Conservation (phyloP, 805 yeast species). For the Candida schatavii region DNA sequence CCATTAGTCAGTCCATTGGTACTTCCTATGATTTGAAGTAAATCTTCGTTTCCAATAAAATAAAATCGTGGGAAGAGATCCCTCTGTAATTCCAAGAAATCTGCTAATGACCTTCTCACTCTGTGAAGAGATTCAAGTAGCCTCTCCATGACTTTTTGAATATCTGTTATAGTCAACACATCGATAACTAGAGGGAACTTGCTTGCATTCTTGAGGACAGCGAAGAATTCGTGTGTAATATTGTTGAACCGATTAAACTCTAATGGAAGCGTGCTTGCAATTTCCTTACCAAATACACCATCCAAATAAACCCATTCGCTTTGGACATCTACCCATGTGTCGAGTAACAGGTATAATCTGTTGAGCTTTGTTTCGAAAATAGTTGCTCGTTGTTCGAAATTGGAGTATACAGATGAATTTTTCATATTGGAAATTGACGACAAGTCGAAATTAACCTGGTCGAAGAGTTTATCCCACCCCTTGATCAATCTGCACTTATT, state of each 20-base stretch:
- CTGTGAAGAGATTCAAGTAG: constrained; percentile 53
- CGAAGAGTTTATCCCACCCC: constrained; percentile 66
- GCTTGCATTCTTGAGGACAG: constrained; percentile 47
- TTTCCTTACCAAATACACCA: constrained; percentile 63
- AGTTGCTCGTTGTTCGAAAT: constrained; percentile 57
- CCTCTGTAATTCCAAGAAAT: constrained; percentile 78
- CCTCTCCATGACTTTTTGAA: constrained; percentile 46
- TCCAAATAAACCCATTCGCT: constrained; percentile 84
- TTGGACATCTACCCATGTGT: constrained; percentile 80
- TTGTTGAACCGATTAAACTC: constrained; percentile 68
- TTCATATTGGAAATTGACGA: constrained; percentile 67
- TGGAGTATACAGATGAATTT: constrained; percentile 57
- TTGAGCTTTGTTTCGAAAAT: constrained; percentile 58
- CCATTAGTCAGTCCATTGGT: constrained; percentile 37
- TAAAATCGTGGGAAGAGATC: constrained; percentile 76
- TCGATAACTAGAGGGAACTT: constrained; percentile 55
- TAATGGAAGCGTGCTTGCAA: constrained; percentile 60
- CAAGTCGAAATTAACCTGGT: constrained; percentile 57
- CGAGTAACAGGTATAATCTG: constrained; percentile 49
- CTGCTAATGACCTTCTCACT: constrained; percentile 65
- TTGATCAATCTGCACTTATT: constrained; percentile 54
- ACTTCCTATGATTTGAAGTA: constrained; percentile 78
- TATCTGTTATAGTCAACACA: constrained; percentile 46
- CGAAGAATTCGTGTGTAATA: constrained; percentile 59
- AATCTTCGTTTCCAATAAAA: constrained; percentile 87